A percentile compares a stretch with the other conserved stretches of the same genome.
These are phyloP conservation scores for Rhodotorula sp. DNA, from an alignment of 1,284 basidiomycete species.

Conservation along the genomic window DNA sequence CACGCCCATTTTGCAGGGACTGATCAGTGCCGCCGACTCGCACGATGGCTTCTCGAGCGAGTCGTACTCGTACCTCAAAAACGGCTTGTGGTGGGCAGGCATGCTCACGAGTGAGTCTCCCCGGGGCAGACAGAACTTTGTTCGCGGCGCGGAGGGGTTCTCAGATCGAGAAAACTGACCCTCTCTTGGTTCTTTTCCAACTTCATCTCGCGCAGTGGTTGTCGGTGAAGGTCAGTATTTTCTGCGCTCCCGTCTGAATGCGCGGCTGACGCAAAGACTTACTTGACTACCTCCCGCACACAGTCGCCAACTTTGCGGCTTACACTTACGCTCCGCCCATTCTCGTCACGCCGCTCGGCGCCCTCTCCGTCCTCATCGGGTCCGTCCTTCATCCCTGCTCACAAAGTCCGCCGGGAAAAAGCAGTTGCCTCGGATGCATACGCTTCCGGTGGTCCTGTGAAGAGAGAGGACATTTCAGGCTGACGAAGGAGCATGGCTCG, in stretches of 20 bases:
- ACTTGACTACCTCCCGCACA: not conserved
- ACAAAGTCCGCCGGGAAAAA: not conserved
- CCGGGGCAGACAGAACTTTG: not conserved
- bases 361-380: constrained; percentile 96
- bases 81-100: constrained; percentile 97
- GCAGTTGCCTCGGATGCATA: too few species aligned
- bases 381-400: constrained; percentile 51
- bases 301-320: constrained; percentile 97
- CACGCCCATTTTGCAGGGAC: constrained; percentile 16
- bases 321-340: constrained; percentile 98
- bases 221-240: constrained; percentile 72
- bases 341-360: constrained; percentile 91
- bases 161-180: too few species aligned
- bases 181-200: not conserved
- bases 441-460: too few species aligned
- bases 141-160: too few species aligned
- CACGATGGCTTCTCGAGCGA: constrained; percentile 65
- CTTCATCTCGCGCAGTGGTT: constrained; percentile 61
- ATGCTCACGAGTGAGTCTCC: constrained; percentile 78
- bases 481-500: too few species aligned
- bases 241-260: not conserved
- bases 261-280: too few species aligned
- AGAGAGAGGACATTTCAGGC: too few species aligned
- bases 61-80: constrained; percentile 75
- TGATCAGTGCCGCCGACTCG: constrained; percentile 38